phyloP scores from a whole-genome alignment of 192 early-diverging fungal genomes.

The Backusella mclennaniae region DNA sequence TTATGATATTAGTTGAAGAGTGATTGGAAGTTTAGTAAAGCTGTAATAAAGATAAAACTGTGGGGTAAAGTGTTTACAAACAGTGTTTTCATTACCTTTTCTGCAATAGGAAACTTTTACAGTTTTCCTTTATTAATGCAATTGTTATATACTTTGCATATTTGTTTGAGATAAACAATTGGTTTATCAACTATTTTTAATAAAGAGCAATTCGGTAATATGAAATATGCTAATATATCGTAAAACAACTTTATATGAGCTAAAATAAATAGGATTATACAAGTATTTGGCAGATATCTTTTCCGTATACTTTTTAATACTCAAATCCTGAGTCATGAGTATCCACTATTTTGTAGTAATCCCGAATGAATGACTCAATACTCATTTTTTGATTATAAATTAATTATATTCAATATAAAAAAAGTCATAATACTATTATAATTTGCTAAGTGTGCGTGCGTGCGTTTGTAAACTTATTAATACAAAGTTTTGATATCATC shows the following conservation, averaged over 20 bases:
- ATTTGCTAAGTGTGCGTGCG: slow-evolving; percentile 37
- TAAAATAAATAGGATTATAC: background rate
- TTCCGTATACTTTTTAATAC: background rate
- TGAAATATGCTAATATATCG: background rate
- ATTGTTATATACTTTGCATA: background rate
- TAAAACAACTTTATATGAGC: background rate
- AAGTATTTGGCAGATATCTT: background rate
- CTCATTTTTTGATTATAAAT: background rate
- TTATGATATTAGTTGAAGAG: background rate
- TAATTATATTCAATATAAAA: background rate
- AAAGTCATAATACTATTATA: background rate
- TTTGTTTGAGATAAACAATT: background rate
- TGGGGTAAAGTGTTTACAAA: background rate
- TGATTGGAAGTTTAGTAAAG: background rate
- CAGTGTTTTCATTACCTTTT: background rate
- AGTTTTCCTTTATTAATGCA: background rate
- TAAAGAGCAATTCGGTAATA: background rate
- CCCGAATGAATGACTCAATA: background rate
- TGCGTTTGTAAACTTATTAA: slow-evolving; percentile 38
- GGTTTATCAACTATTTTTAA: background rate
- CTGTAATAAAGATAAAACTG: background rate
- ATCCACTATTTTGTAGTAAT: background rate
- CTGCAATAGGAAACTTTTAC: background rate
- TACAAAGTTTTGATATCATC: slow-evolving; percentile 45
- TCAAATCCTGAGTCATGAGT: background rate